Evolutionary conservation across 2,329 filamentous ascomycete species (phyloP).

Genomic region (Sodiomyces alkalinus): DNA sequence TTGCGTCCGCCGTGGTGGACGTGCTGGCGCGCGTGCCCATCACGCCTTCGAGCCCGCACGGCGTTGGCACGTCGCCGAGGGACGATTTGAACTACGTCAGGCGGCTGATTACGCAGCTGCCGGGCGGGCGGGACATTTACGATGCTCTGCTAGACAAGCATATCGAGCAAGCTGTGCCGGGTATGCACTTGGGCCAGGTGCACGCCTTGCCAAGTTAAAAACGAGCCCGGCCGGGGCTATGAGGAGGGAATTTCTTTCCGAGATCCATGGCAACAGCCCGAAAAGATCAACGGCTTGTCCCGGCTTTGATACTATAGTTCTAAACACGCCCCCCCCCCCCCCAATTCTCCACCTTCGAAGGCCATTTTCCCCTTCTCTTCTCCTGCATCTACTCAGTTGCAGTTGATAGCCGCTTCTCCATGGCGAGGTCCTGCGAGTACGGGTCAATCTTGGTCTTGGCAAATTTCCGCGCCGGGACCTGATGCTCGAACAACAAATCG

Average conservation of each 20-base stretch:
- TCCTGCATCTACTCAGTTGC: too few species aligned
- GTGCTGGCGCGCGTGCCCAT: conserved; percentile 26
- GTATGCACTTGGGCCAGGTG: conserved; percentile 6
- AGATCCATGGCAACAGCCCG: too few species aligned
- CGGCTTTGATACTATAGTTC: too few species aligned
- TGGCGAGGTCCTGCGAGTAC: conserved; percentile 11
- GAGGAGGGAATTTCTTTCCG: too few species aligned
- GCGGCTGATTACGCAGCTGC: conserved; percentile 20
- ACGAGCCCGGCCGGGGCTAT: too few species aligned
- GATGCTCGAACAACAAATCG: conserved; percentile 24
- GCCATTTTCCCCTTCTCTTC: too few species aligned
- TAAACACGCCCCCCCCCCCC: too few species aligned
- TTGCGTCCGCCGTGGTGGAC: conserved; percentile 27
- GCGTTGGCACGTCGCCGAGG: conserved; percentile 15
- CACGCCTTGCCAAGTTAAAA: background rate
- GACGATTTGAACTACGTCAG: conserved; percentile 22
- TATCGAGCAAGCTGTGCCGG: conserved; percentile 18
- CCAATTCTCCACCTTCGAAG: too few species aligned
- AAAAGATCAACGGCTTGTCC: too few species aligned
- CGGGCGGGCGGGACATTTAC: conserved; percentile 21
- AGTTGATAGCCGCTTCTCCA: conserved; percentile 6
- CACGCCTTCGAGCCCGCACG: conserved; percentile 12
- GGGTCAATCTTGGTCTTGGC: conserved; percentile 21
- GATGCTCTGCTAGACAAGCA: conserved; percentile 24
- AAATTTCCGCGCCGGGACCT: conserved; percentile 23